A percentile compares a stretch with the other conserved stretches of the same genome.
phyloP scores from a whole-genome alignment of 2,329 filamentous ascomycete genomes.

The Dothiorella sarmentorum region DNA sequence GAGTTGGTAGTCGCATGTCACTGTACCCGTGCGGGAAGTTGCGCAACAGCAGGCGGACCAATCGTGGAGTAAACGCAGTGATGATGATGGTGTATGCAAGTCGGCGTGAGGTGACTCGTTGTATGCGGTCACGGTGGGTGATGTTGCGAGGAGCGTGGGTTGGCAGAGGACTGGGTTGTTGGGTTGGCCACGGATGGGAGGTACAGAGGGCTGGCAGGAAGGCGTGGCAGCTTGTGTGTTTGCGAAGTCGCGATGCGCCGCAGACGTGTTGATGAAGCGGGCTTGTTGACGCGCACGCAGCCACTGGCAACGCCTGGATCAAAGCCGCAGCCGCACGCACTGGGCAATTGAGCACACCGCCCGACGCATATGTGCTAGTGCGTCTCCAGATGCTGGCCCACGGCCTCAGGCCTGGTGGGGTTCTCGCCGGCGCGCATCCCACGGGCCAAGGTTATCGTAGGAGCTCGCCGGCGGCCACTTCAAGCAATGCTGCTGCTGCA shows the following conservation, averaged over 20 bases:
- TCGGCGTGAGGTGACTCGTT: neutral
- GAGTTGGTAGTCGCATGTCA: neutral
- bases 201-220: neutral
- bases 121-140: neutral
- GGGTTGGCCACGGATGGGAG: neutral
- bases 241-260: neutral
- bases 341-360: too few species aligned
- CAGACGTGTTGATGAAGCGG: neutral
- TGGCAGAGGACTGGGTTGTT: neutral
- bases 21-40: neutral
- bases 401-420: constrained; percentile 18
- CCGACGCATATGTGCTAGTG: constrained; percentile 25
- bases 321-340: neutral
- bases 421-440: constrained; percentile 14
- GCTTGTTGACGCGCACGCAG: constrained; percentile 12
- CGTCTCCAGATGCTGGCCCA: constrained; percentile 2
- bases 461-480: constrained; percentile 34
- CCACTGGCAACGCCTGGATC: neutral
- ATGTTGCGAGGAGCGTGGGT: neutral
- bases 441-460: constrained; percentile 19
- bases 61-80: neutral
- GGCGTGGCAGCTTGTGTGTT: neutral
- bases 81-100: neutral
- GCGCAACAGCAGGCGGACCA: neutral
- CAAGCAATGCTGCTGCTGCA: constrained; percentile 8